phyloP scores from a whole-genome alignment of 2,329 filamentous ascomycete genomes.

The Clonostachys solani region DNA sequence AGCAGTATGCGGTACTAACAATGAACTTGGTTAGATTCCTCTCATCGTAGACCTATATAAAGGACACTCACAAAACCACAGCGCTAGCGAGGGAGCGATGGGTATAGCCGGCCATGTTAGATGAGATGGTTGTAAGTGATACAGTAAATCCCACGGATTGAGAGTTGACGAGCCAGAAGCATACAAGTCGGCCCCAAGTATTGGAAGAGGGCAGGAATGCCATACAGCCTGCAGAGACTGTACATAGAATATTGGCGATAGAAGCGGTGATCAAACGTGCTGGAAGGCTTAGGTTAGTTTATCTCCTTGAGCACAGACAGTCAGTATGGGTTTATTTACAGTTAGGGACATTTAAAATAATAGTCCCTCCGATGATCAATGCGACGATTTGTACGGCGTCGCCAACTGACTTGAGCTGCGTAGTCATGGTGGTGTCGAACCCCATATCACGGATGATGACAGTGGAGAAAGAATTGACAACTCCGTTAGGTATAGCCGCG shows the following conservation, averaged over 20 bases:
- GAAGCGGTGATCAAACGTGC: conserved; percentile 4
- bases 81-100: conserved; percentile 3
- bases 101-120: conserved; percentile 3
- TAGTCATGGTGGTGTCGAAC: conserved; percentile 5
- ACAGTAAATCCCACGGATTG: conserved; percentile 4
- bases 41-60: too few species aligned
- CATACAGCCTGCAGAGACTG: conserved; percentile 3
- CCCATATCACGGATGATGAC: conserved; percentile 6
- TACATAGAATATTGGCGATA: conserved; percentile 6
- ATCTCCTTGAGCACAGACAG: not conserved
- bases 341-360: conserved; percentile 5
- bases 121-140: conserved; percentile 2
- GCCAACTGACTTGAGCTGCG: conserved; percentile 6
- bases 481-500: conserved; percentile 5
- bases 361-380: conserved; percentile 4
- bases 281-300: not conserved
- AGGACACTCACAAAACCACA: conserved; percentile 1
- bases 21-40: not conserved
- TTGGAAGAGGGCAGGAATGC: conserved; percentile 3
- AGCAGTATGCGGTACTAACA: conserved; percentile 2
- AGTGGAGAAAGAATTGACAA: conserved; percentile 6
- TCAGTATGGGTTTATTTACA: not conserved
- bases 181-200: conserved; percentile 4
- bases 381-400: conserved; percentile 5
- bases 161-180: conserved; percentile 6